These are phyloP conservation scores for Endocladia muricata DNA, from an alignment of 31 red algal genomes.

Conservation along the genomic window DNA sequence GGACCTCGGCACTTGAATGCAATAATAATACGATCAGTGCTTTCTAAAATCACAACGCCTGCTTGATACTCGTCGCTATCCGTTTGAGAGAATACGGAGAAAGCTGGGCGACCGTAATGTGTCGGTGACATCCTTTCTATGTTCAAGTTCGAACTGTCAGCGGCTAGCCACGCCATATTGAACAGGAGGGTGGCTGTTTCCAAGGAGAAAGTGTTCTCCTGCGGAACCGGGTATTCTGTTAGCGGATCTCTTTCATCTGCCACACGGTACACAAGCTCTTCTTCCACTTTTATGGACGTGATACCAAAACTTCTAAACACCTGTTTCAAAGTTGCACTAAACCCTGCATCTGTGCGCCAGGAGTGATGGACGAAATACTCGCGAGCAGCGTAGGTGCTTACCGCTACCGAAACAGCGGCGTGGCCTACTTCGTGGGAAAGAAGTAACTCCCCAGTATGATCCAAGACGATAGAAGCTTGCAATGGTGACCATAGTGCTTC, in stretches of 20 bases:
- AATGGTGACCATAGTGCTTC: neutral
- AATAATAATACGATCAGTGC: slow-evolving; percentile 19
- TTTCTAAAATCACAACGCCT: slow-evolving; percentile 1
- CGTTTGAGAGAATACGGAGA: neutral
- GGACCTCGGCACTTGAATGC: slow-evolving; percentile 28
- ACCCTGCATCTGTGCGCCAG: neutral
- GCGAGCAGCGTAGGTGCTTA: neutral
- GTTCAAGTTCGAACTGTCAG: neutral
- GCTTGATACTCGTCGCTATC: neutral
- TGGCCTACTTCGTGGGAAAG: neutral
- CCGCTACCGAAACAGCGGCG: slow-evolving; percentile 2
- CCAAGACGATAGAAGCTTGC: neutral
- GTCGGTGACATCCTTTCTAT: neutral
- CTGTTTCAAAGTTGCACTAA: neutral
- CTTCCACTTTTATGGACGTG: no score
- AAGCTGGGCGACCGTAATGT: slow-evolving; percentile 15
- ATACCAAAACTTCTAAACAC: no score
- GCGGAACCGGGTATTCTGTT: slow-evolving; percentile 12
- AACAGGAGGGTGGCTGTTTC: slow-evolving; percentile 18
- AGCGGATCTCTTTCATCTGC: slow-evolving; percentile 8
- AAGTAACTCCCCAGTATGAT: neutral
- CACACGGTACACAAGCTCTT: slow-evolving; percentile 19
- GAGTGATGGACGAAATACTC: slow-evolving; percentile 11
- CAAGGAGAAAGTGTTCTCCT: slow-evolving; percentile 14
- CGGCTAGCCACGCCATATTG: slow-evolving; percentile 11